Base-by-base conservation (phyloP, 1,284 basidiomycete species). In the Malassezia equina region DNA sequence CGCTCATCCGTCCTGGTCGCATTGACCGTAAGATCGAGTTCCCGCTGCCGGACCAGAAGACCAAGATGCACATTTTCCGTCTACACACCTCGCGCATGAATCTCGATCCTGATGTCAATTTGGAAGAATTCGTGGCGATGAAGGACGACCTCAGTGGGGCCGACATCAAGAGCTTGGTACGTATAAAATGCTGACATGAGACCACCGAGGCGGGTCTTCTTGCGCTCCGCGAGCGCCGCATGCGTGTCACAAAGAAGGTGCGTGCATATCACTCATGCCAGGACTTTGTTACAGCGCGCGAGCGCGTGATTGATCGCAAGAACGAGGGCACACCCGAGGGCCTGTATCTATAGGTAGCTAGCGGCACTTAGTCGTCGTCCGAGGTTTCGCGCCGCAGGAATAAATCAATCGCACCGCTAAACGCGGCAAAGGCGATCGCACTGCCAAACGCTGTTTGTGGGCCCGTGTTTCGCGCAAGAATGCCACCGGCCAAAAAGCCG, bases 81-180 rank as follows among this genome's bases (percentile, higher is more conserved):
- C 78, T 99, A 64, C 94, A 98, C 76, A 98, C 94, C 2, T 85
- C 88, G 32, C 84, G 93, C 23, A 98, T 99, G 94, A 94, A 84
- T 68, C 79, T 99, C 42, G 80, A 80, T 52, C 82, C 85, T 47
- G 94, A 98, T 69, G 94, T 99, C 36, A 89, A 94, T 74, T 78
- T 98, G 46, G 94, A 98, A 74, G 91, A 96, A 77, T 90, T 90
- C 69, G 84, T 98, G 53, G 88, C 86, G 78, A 85, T 87, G 55
- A 98, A 98, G 78, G 94, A 98, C 70, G 93, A 98, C 69, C 78
- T 95, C 9, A 91, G 88, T 9, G 93, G 93, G 54, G 93, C 93
- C 5, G 94, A 98, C 73, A 96, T 98, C 81, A 96, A 96, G 79
- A 3, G 87, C 91, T 15, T 93, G 88, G 57, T 58, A 34, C 33